These are phyloP conservation scores for Leccinellum albellum DNA, from an alignment of 768 basidiomycete genomes.

Conservation along the genomic window DNA sequence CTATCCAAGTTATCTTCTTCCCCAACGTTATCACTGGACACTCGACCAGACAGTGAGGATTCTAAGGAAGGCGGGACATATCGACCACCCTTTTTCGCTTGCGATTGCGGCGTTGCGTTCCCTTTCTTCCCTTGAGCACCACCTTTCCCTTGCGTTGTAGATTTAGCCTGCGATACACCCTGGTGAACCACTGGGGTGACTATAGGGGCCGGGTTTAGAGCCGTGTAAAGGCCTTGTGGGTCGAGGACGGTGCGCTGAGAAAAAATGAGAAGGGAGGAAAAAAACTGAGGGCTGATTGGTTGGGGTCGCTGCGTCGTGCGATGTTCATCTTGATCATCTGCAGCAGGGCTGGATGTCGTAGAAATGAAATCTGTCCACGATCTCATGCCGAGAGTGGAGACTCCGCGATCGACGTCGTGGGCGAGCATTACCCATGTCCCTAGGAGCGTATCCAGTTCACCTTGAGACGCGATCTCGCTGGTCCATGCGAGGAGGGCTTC, in stretches of 20 bases:
- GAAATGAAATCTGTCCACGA: slow-evolving; percentile 48
- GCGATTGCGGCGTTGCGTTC: slow-evolving; percentile 20
- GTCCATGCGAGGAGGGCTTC: slow-evolving; percentile 50
- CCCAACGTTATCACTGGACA: slow-evolving; percentile 31
- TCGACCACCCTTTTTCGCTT: slow-evolving; percentile 31
- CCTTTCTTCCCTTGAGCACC: slow-evolving; percentile 19
- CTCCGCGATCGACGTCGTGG: slow-evolving; percentile 67
- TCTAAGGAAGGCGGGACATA: slow-evolving; percentile 30
- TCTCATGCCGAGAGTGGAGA: slow-evolving; percentile 46
- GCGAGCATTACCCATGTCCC: slow-evolving; percentile 73
- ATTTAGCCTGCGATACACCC: neutral
- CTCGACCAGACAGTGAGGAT: slow-evolving; percentile 20
- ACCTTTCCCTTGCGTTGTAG: slow-evolving; percentile 1
- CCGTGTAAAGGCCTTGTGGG: slow-evolving; percentile 53
- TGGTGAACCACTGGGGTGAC: slow-evolving; percentile 17
- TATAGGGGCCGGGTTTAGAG: slow-evolving; percentile 64
- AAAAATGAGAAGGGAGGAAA: slow-evolving; percentile 46
- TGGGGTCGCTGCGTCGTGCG: neutral
- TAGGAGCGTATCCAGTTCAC: slow-evolving; percentile 54
- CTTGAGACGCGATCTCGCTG: slow-evolving; percentile 42
- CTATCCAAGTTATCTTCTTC: slow-evolving; percentile 72
- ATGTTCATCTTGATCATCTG: slow-evolving; percentile 2
- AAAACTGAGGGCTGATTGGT: slow-evolving; percentile 28
- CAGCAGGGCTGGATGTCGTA: slow-evolving; percentile 1
- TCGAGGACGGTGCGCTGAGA: slow-evolving; percentile 54